Evolutionary conservation across 495 filamentous ascomycete species (phyloP).

Genomic region (Hypoxylon intermedium): DNA sequence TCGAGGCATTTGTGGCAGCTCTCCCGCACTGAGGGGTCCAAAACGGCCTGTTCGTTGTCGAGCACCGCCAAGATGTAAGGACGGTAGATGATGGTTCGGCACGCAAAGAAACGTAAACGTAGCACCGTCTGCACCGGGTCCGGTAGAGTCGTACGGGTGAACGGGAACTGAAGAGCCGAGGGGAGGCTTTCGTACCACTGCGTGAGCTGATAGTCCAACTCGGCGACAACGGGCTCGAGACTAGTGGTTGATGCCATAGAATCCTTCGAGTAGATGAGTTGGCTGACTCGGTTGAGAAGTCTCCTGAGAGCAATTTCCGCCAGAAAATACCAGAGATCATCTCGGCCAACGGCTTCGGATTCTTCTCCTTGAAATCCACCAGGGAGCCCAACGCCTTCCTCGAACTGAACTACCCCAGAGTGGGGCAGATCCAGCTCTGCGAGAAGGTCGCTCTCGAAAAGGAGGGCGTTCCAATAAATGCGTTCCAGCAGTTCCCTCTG

Average conservation of each 20-base stretch:
- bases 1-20: constrained; percentile 83
- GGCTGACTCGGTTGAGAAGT: constrained; percentile 78
- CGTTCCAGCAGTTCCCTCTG: constrained; percentile 75
- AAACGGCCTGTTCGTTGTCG: constrained; percentile 73
- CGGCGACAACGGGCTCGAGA: constrained; percentile 76
- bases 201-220: constrained; percentile 80
- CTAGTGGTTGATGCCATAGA: constrained; percentile 70
- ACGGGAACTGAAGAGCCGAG: constrained; percentile 75
- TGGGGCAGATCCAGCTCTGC: constrained; percentile 83
- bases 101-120: constrained; percentile 79
- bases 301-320: constrained; percentile 80
- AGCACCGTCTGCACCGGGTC: constrained; percentile 82
- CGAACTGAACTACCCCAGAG: constrained; percentile 79
- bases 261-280: constrained; percentile 80
- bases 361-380: constrained; percentile 76
- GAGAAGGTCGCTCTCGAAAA: constrained; percentile 82
- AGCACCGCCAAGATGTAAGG: constrained; percentile 82
- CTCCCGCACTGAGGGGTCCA: constrained; percentile 74
- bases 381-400: constrained; percentile 79
- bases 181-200: constrained; percentile 86
- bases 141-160: constrained; percentile 65
- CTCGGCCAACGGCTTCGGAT: constrained; percentile 67
- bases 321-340: constrained; percentile 85
- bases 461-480: constrained; percentile 82
- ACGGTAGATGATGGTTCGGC: constrained; percentile 83